Percentiles rank a stretch among this genome's conserved stretches.
phyloP scores from a whole-genome alignment of 768 basidiomycete genomes.

The Agaricus blazei region DNA sequence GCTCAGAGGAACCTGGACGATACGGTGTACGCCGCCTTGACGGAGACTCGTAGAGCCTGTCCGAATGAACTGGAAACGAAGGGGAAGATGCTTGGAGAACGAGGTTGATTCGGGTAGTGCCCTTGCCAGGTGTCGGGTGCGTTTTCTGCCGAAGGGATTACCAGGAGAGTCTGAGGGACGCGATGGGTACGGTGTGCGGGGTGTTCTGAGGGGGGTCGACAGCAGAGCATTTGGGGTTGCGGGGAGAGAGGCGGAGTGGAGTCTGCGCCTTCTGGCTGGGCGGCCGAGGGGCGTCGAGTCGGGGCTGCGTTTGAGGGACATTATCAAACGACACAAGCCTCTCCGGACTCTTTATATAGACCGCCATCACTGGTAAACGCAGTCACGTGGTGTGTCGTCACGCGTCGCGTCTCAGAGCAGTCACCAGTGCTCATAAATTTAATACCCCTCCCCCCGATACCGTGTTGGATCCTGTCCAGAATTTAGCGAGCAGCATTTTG shows the following conservation, averaged over 20 bases:
- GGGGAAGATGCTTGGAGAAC: conserved; percentile 55
- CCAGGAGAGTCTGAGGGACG: conserved; percentile 63
- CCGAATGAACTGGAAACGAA: conserved; percentile 58
- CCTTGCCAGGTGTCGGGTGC: conserved; percentile 32
- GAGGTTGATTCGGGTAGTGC: conserved; percentile 38
- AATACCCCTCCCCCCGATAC: no score
- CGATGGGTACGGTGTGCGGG: conserved; percentile 37
- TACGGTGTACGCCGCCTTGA: conserved; percentile 52
- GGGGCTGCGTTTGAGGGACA: conserved; percentile 7
- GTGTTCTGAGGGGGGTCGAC: conserved; percentile 7
- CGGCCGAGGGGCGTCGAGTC: neutral
- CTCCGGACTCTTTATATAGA: conserved; percentile 2
- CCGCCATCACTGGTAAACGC: conserved; percentile 6
- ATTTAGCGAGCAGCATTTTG: no score
- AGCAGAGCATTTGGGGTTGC: neutral
- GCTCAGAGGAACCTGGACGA: conserved; percentile 65
- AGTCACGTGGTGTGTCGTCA: conserved; percentile 1
- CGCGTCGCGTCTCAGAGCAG: neutral
- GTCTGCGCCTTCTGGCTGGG: neutral
- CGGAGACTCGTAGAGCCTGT: conserved; percentile 18
- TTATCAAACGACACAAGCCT: neutral
- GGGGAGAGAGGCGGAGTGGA: neutral
- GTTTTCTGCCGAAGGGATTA: conserved; percentile 63
- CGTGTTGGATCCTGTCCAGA: no score
- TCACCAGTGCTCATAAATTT: no score